Base-by-base conservation (phyloP, 202 grass and related monocot species). In the Schoenoplectus tabernaemontani region DNA sequence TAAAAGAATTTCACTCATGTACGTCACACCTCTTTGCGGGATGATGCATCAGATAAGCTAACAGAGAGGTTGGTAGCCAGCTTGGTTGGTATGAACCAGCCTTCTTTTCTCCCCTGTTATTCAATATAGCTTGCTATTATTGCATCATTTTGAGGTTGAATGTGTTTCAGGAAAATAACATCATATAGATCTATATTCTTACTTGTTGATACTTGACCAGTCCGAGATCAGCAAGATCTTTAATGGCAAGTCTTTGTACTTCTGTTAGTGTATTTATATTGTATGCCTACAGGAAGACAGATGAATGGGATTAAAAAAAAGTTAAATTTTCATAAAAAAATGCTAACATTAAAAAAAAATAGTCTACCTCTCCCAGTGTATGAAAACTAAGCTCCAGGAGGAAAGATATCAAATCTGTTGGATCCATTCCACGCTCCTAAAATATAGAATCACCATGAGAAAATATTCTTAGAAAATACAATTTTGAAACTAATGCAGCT, bases 11-110 rank as follows among this genome's bases (percentile, higher is more conserved):
- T 30, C 57, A 19, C n/a, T 12, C 12, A 4, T 16, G 15, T 53
- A 77, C 46, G 53, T 57, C 64, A 84, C 75, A 97, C 95, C 87
- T 98, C 91, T 90, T 98, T 98, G 63, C 61, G 84, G 17, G 91
- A 90, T 16, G 91, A 87, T 65, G 86, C 87, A 88, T 97, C 91
- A 36, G 94, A 88, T 77, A 98, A 87, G 78, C 89, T 94, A 67
- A 87, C 83, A 64, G 95, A 92, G 68, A 98, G 95, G 65, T 98
- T 92, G 63, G 91, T 98, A 66, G 95, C 95, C 86, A 98, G 73
- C 82, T 92, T 93, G 76, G 95, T 94, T 76, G 95, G 95, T 89
- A 98, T 90, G 73, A 98, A 98, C 91, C 91, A 98, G 77, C 89
- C 82, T 77, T 98, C 91, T 61, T 90, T 94, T 80, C 89, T 84